phyloP scores from a whole-genome alignment of 2,329 filamentous ascomycete genomes.

The Colletotrichum liriopes region DNA sequence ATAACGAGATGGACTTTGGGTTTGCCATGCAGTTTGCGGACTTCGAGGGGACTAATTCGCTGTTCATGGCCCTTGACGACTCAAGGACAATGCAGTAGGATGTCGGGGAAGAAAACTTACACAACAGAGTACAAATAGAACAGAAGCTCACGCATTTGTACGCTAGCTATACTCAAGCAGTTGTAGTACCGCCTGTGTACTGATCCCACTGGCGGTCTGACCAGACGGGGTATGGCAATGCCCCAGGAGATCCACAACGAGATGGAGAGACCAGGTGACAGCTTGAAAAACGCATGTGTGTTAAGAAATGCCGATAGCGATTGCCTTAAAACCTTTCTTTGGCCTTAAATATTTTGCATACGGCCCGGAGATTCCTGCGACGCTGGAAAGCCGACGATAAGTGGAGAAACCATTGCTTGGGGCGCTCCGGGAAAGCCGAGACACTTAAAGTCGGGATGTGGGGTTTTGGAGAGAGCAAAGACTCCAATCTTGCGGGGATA shows the following conservation, averaged over 20 bases:
- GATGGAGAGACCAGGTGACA: background rate
- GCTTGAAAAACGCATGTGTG: background rate
- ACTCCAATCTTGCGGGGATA: slow-evolving; percentile 12
- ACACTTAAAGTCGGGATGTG: slow-evolving; percentile 1
- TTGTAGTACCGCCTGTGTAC: background rate
- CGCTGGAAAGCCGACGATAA: background rate
- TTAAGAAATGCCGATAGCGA: background rate
- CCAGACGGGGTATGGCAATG: background rate
- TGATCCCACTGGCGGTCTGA: background rate
- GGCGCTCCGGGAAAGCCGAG: slow-evolving; percentile 28
- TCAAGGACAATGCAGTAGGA: slow-evolving; percentile 24
- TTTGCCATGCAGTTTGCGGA: slow-evolving; percentile 45
- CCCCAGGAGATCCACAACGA: background rate
- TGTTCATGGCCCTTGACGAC: slow-evolving; percentile 33
- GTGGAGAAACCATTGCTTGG: background rate
- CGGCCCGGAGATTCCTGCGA: slow-evolving; percentile 17
- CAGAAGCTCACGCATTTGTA: background rate
- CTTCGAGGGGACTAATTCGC: slow-evolving; percentile 37
- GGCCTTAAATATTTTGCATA: slow-evolving; percentile 23
- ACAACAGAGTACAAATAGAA: background rate
- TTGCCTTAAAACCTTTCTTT: background rate
- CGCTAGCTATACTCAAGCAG: too few relatives aligned
- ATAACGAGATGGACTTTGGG: slow-evolving; percentile 47
- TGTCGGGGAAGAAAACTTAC: background rate
- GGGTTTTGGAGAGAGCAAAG: background rate